These are phyloP conservation scores for Fusarium oligoseptatum DNA, from an alignment of 2,329 filamentous ascomycete genomes.

Conservation along the genomic window DNA sequence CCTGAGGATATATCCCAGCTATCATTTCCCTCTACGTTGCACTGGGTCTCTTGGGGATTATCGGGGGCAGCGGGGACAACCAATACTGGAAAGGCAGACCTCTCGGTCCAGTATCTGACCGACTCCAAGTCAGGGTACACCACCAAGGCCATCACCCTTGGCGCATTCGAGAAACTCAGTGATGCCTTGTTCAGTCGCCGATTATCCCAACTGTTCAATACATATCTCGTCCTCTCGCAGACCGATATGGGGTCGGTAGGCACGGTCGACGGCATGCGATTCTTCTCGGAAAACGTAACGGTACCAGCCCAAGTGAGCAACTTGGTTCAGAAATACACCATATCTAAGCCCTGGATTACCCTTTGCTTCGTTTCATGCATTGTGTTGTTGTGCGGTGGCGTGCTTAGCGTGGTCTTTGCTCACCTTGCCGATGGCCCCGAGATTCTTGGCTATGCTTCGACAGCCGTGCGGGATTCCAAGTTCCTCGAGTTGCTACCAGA, in stretches of 20 bases:
- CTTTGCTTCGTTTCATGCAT: neutral
- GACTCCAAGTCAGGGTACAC: neutral
- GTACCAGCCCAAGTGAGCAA: neutral
- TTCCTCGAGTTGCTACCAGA: neutral
- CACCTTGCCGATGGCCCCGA: neutral
- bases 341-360: neutral
- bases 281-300: neutral
- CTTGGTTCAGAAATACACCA: neutral
- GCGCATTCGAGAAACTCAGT: neutral
- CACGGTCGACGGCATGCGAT: neutral
- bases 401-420: neutral
- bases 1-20: neutral
- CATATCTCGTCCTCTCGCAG: neutral
- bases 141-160: neutral
- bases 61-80: neutral
- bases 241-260: neutral
- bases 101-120: neutral
- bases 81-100: neutral
- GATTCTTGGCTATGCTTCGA: neutral
- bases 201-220: neutral
- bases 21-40: neutral
- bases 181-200: neutral
- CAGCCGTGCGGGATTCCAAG: neutral
- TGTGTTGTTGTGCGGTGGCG: neutral
- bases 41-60: neutral